Percentiles rank a stretch among this genome's conserved stretches.
phyloP scores from a whole-genome alignment of 1,284 basidiomycete genomes.

The Trametes polyzona region DNA sequence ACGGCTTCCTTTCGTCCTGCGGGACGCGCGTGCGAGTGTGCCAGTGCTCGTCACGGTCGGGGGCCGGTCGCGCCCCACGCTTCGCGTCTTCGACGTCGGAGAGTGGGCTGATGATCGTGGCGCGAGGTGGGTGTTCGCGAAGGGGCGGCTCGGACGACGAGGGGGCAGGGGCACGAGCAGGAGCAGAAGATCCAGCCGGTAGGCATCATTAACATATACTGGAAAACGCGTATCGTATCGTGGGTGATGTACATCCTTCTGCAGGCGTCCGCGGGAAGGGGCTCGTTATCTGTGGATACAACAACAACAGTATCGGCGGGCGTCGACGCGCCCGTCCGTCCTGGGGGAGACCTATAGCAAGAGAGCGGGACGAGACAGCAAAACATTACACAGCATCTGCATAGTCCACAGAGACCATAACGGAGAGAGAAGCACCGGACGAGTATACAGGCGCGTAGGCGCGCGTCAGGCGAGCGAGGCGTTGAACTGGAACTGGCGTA shows the following conservation, averaged over 20 bases:
- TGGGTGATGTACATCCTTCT: neutral
- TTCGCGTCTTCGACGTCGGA: conserved; percentile 1
- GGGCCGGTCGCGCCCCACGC: neutral
- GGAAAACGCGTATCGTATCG: conserved; percentile 1
- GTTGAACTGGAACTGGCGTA: conserved; percentile 24
- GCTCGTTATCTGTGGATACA: neutral
- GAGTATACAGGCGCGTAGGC: neutral
- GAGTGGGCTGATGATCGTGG: conserved; percentile 5
- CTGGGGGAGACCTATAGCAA: neutral
- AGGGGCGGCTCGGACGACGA: neutral
- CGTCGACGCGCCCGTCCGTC: neutral
- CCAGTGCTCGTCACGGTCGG: neutral
- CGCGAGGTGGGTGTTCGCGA: neutral
- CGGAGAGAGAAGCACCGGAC: neutral
- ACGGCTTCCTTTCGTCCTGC: too few species aligned
- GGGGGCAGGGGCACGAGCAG: neutral
- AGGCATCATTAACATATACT: conserved; percentile 1
- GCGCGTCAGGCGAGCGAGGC: conserved; percentile 3
- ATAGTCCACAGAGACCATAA: neutral
- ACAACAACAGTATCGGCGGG: neutral
- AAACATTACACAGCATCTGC: neutral
- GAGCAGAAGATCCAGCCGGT: neutral
- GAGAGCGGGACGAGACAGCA: neutral
- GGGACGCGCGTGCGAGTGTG: neutral
- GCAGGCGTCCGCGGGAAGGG: neutral